Base-by-base conservation (phyloP, 139 green algal species). In the Haematococcus lacustris region DNA sequence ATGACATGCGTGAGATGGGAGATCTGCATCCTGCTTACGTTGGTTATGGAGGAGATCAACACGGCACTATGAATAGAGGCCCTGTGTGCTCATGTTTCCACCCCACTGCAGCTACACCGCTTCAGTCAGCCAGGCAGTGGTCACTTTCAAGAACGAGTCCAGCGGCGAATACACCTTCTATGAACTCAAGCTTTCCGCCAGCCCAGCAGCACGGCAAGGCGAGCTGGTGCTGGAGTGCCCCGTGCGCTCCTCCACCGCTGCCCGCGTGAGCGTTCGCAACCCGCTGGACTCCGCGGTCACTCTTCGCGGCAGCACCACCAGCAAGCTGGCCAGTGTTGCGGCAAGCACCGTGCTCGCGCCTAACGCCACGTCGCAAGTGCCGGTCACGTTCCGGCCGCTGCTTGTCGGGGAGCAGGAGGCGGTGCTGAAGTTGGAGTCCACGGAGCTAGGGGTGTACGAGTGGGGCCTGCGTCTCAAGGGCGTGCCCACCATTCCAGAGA, bases 141-240 rank as follows among this genome's bases (percentile, higher is more conserved):
- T 93, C 17, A 91, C 82, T 0, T 94, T 95, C 85, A 89, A 75
- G 68, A 94, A 92, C 50, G 82, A 93, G 73, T 41, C 70, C 30
- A 89, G 80, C 13, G 82, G 82, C 0, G 90, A 95, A 80, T 94
- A 89, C 73, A 66, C 81, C 1, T 89, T 82, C 74, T 93, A 93
- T 67, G 78, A 91, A 25, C 50, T 94, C 28, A 81, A 81, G 47
- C 76, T 92, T 33, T 82, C 64, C 9, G 77, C 78, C 23, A 71
- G 51, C 17, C 33, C 86, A 5, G 75, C 89, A 17, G 67, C 71
- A 1, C 37, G 66, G n/a, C 73, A 78, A 35, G 83, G 85, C 40
- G 73, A 23, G 1, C 37, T 94, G 2, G 6, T 47, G 3, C 76
- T 95, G 28, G 80, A 91, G 76, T 86, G 84, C 73, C 78, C 90